These are phyloP conservation scores for Crithidia expoeki DNA, from an alignment of 208 protist species.

Conservation along the genomic window DNA sequence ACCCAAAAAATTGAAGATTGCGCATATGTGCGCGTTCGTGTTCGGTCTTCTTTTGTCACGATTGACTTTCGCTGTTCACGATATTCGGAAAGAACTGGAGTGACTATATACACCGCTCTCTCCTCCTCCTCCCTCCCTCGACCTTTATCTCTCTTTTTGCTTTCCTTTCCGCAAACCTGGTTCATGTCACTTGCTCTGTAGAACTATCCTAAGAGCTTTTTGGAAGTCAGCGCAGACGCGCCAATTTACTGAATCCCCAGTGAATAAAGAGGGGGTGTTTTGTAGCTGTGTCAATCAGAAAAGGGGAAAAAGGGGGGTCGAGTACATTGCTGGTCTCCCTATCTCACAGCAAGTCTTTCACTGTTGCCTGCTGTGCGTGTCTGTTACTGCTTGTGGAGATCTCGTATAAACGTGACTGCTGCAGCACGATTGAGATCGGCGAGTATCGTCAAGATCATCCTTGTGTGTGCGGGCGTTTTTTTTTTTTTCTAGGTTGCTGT, in stretches of 20 bases:
- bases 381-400: neutral
- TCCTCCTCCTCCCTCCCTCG: neutral
- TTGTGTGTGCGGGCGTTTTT: too few species aligned
- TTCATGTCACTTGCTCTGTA: neutral
- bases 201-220: neutral
- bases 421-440: neutral
- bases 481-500: slow-evolving; percentile 1
- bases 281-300: too few species aligned
- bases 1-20: too few species aligned
- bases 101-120: too few species aligned
- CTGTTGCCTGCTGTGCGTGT: neutral
- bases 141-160: slow-evolving; percentile 10
- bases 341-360: too few species aligned
- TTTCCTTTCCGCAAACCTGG: neutral
- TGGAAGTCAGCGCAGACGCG: neutral
- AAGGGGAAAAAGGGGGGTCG: too few species aligned
- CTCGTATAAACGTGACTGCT: neutral
- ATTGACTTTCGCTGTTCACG: too few species aligned
- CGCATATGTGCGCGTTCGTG: too few species aligned
- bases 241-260: neutral
- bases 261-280: neutral
- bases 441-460: neutral
- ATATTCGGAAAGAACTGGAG: too few species aligned
- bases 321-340: too few species aligned
- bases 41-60: too few species aligned